Evolutionary conservation across 2,329 filamentous ascomycete genomes (phyloP).

Genomic region (Aspergillus cejpii): DNA sequence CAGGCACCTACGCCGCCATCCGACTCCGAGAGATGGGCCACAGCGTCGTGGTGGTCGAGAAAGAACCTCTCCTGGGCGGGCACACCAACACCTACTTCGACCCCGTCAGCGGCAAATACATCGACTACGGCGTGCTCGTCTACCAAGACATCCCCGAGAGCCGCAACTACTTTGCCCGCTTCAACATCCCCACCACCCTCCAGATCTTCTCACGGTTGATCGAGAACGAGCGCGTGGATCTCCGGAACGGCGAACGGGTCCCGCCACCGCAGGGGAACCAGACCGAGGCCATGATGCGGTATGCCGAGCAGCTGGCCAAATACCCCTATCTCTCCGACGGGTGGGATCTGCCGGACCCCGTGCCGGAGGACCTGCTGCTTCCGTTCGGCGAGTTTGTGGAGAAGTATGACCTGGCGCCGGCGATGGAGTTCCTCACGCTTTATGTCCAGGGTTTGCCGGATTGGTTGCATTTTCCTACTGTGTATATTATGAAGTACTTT

Average conservation of each 20-base stretch:
- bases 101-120: constrained; percentile 10
- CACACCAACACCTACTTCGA: constrained; percentile 24
- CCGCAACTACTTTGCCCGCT: constrained; percentile 19
- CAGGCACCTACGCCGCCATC: constrained; percentile 27
- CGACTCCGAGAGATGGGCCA: constrained; percentile 21
- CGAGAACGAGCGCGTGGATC: constrained; percentile 11
- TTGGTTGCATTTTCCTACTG: not conserved
- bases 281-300: constrained; percentile 10
- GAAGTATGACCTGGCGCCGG: constrained; percentile 12
- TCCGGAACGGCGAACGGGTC: constrained; percentile 18
- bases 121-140: constrained; percentile 28
- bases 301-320: constrained; percentile 11
- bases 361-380: constrained; percentile 14
- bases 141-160: constrained; percentile 19
- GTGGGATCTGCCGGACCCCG: constrained; percentile 10
- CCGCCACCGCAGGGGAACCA: constrained; percentile 10
- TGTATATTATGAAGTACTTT: constrained; percentile 9
- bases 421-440: constrained; percentile 1
- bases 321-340: constrained; percentile 10
- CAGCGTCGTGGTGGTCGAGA: constrained; percentile 25
- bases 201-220: not conserved
- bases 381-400: constrained; percentile 13
- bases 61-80: constrained; percentile 22
- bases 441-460: constrained; percentile 2
- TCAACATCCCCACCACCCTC: constrained; percentile 15